Evolutionary conservation across 2,329 filamentous ascomycete genomes (phyloP).

Genomic region (Cordyceps javanica): DNA sequence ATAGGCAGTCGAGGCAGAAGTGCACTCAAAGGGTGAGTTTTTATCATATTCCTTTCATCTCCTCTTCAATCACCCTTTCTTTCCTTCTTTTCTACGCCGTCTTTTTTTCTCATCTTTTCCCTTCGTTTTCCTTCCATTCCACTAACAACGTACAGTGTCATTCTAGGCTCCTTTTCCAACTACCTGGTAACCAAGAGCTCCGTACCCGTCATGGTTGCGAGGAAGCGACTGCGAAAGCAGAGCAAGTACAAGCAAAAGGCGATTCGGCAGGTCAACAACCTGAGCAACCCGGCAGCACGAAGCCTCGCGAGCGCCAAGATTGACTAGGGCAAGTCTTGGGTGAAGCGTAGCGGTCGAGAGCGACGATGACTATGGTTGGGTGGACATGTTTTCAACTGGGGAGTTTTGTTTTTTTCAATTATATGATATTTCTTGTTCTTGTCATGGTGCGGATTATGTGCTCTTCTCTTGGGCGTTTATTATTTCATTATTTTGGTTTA

Average conservation of each 20-base stretch:
- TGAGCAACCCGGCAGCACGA: constrained; percentile 61
- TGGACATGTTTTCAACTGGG: background rate
- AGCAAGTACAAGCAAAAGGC: constrained; percentile 66
- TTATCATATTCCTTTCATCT: background rate
- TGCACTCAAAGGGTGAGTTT: constrained; percentile 82
- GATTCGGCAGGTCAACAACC: constrained; percentile 73
- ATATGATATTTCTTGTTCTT: background rate
- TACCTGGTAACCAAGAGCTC: constrained; percentile 96
- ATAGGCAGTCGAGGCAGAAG: constrained; percentile 87
- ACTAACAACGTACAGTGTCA: constrained; percentile 53
- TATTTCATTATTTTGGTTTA: background rate
- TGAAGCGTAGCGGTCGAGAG: background rate
- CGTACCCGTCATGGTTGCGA: constrained; percentile 94
- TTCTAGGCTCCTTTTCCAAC: constrained; percentile 94
- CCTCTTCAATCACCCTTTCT: background rate
- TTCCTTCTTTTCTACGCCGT: no score
- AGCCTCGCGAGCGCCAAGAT: constrained; percentile 68
- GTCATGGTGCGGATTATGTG: background rate
- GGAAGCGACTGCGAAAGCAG: constrained; percentile 84
- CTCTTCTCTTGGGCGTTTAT: background rate
- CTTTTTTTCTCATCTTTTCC: no score
- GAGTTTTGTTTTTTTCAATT: background rate
- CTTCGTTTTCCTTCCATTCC: no score
- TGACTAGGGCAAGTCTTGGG: constrained; percentile 43
- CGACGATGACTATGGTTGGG: background rate